Conservation (phyloP, 257 asterid genomes). For the Solanum phureja region DNA sequence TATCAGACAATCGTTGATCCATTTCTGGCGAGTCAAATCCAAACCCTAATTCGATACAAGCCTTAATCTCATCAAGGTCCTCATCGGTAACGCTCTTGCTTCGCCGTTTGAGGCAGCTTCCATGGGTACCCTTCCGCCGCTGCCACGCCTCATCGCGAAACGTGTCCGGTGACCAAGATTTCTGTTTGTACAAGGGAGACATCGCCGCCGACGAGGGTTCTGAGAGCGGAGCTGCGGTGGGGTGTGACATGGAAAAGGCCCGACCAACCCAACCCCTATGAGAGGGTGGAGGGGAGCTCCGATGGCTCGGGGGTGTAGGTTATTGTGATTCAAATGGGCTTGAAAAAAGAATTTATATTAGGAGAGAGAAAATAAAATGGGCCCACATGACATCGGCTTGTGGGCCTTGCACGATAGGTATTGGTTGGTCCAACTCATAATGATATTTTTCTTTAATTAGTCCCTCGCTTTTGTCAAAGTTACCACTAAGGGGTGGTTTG, state of each 20-base stretch:
- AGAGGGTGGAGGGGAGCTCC: constrained; percentile 30
- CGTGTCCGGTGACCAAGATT: constrained; percentile 62
- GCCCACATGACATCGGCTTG: neutral
- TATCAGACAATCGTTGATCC: constrained; percentile 54
- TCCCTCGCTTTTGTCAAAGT: neutral
- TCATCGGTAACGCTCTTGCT: constrained; percentile 67
- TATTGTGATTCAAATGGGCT: neutral
- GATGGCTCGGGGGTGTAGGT: constrained; percentile 13
- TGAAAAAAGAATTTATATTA: neutral
- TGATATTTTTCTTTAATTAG: constrained; percentile 9
- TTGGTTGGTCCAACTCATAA: constrained; percentile 23
- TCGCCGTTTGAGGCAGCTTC: constrained; percentile 20
- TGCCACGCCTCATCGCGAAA: constrained; percentile 71
- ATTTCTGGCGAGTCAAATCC: constrained; percentile 63
- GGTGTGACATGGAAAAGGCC: constrained; percentile 10
- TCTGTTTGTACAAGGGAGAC: constrained; percentile 39
- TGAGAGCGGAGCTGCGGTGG: neutral
- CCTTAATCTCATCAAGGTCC: constrained; percentile 72
- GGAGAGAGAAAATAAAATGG: neutral
- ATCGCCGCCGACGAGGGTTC: neutral
- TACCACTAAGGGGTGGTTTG: neutral
- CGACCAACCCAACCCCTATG: constrained; percentile 41
- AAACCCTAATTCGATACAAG: constrained; percentile 72
- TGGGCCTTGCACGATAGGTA: constrained; percentile 21
- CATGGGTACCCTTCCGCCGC: constrained; percentile 31